Percentiles rank a stretch among this genome's conserved stretches.
These are phyloP conservation scores for Solanum raphanifolium DNA, from an alignment of 257 asterid species.

Conservation along the genomic window DNA sequence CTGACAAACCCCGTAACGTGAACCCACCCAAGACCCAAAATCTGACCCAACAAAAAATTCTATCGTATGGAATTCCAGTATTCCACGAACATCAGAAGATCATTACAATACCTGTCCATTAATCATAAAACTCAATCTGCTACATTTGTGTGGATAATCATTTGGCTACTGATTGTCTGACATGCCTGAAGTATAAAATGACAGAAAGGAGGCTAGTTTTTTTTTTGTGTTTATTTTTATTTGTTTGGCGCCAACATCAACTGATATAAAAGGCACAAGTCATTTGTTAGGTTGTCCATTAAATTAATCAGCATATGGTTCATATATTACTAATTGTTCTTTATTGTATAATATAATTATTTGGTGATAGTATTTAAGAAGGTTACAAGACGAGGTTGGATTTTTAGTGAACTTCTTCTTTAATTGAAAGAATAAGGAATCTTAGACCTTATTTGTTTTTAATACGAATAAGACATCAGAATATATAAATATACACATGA, in stretches of 20 bases:
- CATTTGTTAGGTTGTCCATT: neutral
- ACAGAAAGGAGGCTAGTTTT: neutral
- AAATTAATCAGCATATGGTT: neutral
- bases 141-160: neutral
- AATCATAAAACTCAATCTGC: neutral
- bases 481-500: neutral
- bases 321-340: neutral
- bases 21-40: neutral
- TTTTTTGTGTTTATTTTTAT: neutral
- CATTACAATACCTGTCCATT: neutral
- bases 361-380: neutral
- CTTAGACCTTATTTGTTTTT: neutral
- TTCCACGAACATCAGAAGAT: neutral
- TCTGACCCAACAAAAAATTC: neutral
- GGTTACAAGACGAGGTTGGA: neutral
- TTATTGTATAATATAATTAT: neutral
- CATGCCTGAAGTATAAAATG: neutral
- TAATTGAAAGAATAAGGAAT: neutral
- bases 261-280: neutral
- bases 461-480: neutral
- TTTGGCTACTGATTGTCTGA: neutral
- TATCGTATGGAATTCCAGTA: neutral
- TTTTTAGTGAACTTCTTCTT: neutral
- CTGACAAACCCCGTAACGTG: neutral
- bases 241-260: neutral